phyloP scores from a whole-genome alignment of 2,329 filamentous ascomycete species.

The Pyrenophora seminiperda region DNA sequence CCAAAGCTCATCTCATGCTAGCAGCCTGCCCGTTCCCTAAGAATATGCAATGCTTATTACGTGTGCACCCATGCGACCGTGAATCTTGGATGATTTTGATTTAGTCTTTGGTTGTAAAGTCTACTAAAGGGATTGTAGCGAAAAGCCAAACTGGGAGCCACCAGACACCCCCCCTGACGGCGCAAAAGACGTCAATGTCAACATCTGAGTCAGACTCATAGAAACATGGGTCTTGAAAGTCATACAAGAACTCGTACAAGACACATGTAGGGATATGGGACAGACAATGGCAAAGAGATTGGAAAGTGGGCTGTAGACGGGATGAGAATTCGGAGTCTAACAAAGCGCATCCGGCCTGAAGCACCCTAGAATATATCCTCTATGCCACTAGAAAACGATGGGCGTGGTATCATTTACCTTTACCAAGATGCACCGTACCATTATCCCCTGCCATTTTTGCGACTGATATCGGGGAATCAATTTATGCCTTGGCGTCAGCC shows the following conservation, averaged over 20 bases:
- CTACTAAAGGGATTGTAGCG: conserved; percentile 26
- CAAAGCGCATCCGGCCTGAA: conserved; percentile 41
- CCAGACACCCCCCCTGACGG: conserved; percentile 1
- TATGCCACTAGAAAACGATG: conserved; percentile 39
- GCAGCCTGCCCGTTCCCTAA: too few species aligned
- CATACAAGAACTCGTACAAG: conserved; percentile 26
- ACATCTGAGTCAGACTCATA: conserved; percentile 25
- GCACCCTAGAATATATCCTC: conserved; percentile 39
- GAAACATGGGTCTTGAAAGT: conserved; percentile 24
- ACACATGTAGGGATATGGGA: conserved; percentile 8
- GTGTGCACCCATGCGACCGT: background rate
- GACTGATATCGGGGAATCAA: conserved; percentile 28
- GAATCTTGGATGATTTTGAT: background rate
- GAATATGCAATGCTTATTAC: too few species aligned
- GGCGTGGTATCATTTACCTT: conserved; percentile 37
- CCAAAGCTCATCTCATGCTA: too few species aligned
- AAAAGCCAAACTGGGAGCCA: conserved; percentile 12
- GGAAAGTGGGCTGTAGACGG: conserved; percentile 35
- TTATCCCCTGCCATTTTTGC: conserved; percentile 42
- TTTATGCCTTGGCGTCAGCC: conserved; percentile 67
- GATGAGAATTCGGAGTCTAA: conserved; percentile 48
- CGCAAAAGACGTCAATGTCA: conserved; percentile 10
- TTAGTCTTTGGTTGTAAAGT: conserved; percentile 22
- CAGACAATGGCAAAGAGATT: conserved; percentile 5
- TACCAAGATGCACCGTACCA: conserved; percentile 44